Conservation (phyloP, 2,329 filamentous ascomycete species). For the Cordyceps cicadae region DNA sequence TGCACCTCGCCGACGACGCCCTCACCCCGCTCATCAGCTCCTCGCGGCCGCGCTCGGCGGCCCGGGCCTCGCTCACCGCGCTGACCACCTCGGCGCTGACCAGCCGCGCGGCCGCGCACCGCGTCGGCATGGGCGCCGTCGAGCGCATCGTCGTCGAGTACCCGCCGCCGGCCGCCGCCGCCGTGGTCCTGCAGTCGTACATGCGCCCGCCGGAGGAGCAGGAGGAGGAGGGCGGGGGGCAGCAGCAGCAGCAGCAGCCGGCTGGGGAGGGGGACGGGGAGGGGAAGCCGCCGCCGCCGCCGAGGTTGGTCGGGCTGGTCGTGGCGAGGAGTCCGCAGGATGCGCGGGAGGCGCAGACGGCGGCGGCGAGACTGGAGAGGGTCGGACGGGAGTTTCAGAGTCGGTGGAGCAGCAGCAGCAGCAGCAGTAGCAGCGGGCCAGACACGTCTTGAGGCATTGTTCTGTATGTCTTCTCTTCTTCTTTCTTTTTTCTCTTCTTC, state of each 20-base stretch:
- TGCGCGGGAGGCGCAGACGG: slow-evolving; percentile 42
- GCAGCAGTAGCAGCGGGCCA: slow-evolving; percentile 16
- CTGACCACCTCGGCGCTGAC: slow-evolving; percentile 46
- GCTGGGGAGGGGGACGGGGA: neutral
- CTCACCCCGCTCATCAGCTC: slow-evolving; percentile 51
- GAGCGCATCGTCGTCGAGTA: slow-evolving; percentile 53
- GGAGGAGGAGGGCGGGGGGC: no score
- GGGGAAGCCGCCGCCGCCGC: slow-evolving; percentile 17
- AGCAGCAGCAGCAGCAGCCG: neutral
- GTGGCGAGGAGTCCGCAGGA: slow-evolving; percentile 41
- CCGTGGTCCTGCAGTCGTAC: slow-evolving; percentile 38
- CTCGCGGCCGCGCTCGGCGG: slow-evolving; percentile 34
- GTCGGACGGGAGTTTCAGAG: slow-evolving; percentile 47
- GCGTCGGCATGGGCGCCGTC: slow-evolving; percentile 45
- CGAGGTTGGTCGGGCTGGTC: slow-evolving; percentile 47
- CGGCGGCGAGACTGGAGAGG: slow-evolving; percentile 44
- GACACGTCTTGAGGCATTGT: neutral
- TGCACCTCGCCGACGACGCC: slow-evolving; percentile 49
- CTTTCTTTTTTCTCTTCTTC: no score
- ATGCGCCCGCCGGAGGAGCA: slow-evolving; percentile 28
- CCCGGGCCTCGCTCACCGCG: slow-evolving; percentile 41
- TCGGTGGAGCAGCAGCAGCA: slow-evolving; percentile 31
- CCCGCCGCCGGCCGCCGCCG: slow-evolving; percentile 26
- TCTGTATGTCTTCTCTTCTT: neutral
- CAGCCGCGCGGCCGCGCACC: slow-evolving; percentile 43